Percentiles rank a stretch among this genome's conserved stretches.
These are phyloP conservation scores for Tricholoma furcatifolium DNA, from an alignment of 768 basidiomycete species.

Conservation along the genomic window DNA sequence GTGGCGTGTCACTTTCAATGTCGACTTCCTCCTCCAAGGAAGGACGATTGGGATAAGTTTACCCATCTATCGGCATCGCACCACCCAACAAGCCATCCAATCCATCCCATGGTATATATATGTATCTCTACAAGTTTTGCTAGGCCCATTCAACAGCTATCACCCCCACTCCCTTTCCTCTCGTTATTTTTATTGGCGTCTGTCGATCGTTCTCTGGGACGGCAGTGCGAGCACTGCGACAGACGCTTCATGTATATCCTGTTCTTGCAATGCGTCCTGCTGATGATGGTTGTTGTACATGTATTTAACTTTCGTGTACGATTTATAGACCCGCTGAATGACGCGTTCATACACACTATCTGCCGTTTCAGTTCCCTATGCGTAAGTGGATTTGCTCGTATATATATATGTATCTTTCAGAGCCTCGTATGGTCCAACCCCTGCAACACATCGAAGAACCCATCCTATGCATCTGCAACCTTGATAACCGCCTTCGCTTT, in stretches of 20 bases:
- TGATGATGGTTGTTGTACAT: background rate
- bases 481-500: slow-evolving; percentile 34
- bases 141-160: no score
- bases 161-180: no score
- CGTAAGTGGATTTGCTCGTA: no score
- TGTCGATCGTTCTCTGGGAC: no score
- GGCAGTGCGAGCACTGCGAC: background rate
- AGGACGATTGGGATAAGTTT: background rate
- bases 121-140: no score
- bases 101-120: no score
- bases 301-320: background rate
- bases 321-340: background rate
- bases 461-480: slow-evolving; percentile 28
- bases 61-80: background rate
- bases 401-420: no score
- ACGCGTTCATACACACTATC: background rate
- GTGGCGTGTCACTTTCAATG: background rate
- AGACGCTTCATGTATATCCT: background rate
- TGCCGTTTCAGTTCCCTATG: no score
- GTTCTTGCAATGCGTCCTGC: background rate
- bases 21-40: background rate
- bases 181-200: no score
- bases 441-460: no score
- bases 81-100: no score
- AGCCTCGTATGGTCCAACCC: no score